Base-by-base conservation (phyloP, 1,139 yeast genomes). In the Saccharomyces hybrid region DNA sequence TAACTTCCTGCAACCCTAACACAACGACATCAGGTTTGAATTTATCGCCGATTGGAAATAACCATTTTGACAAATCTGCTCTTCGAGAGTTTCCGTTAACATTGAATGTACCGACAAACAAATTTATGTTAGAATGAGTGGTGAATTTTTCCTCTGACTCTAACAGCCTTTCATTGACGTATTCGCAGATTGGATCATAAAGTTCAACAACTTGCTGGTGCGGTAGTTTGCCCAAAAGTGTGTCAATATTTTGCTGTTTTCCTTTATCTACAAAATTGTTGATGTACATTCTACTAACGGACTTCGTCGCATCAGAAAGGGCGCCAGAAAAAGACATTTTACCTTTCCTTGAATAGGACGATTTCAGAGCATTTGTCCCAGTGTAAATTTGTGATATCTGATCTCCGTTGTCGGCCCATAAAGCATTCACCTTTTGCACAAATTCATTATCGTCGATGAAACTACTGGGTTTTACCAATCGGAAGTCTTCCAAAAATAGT, bases 331-430 rank as follows among this genome's bases (percentile, higher is more conserved):
- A 73, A 54, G 91, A 89, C 97, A 90, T 89, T 66, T 90, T 91
- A 16, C 99, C 99, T 47, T 89, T 86, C 66, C 99, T 79, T 2
- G 98, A 87, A 67, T 86, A 93, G 4, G 97, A 88, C 0, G 97
- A 88, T 69, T 95, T 95, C 52, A 95, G 75, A 0, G 99, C 99
- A 68, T 93, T 91, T 0, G 99, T 95, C 5, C 99, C 99, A 0
- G 99, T 93, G 68, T 95, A 95, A 30, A 93, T 93, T 69, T 90
- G 97, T 0, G 98, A 90, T 8, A 95, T 81, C 57, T 95, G 97
- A 71, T 95, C 99, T 50, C 99, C 99, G 69, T 93, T 91, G 70
- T 95, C 97, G 0, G 99, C 99, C 99, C 99, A 95, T 25, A 93
- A 73, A 3, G 85, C 76, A 63, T 90, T 88, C 66, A 91, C 97